Evolutionary conservation across 83 land plant species (phyloP).

Genomic region (Diphasiastrum complanatum): DNA sequence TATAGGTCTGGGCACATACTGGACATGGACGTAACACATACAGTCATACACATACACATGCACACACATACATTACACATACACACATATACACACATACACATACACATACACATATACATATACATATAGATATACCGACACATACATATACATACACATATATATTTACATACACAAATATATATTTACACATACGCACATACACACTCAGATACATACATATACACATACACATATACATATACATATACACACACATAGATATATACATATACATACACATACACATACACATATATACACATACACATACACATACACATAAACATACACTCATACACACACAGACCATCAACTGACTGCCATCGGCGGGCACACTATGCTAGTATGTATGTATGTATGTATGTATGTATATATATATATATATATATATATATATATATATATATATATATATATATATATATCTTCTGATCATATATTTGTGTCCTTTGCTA

Average conservation of each 20-base stretch:
- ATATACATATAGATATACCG: background rate
- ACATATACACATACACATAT: background rate
- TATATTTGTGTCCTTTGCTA: too few species aligned
- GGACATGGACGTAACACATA: too few species aligned
- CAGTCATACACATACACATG: conserved; percentile 1
- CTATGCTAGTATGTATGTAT: too few species aligned
- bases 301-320: conserved; percentile 12
- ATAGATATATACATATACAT: too few species aligned
- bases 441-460: too few species aligned
- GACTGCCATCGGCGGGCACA: too few species aligned
- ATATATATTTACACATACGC: conserved; percentile 3
- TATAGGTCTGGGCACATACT: too few species aligned
- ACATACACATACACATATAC: background rate
- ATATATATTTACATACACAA: background rate
- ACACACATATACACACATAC: background rate
- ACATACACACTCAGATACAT: conserved; percentile 1
- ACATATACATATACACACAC: background rate
- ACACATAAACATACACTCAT: conserved; percentile 5
- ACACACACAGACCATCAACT: background rate
- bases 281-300: conserved; percentile 11
- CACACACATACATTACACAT: too few species aligned
- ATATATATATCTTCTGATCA: too few species aligned
- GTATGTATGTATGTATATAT: too few species aligned
- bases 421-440: too few species aligned
- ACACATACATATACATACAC: background rate